These are phyloP conservation scores for Pythium phragmitis DNA, from an alignment of 352 stramenopile genomes.

Conservation along the genomic window DNA sequence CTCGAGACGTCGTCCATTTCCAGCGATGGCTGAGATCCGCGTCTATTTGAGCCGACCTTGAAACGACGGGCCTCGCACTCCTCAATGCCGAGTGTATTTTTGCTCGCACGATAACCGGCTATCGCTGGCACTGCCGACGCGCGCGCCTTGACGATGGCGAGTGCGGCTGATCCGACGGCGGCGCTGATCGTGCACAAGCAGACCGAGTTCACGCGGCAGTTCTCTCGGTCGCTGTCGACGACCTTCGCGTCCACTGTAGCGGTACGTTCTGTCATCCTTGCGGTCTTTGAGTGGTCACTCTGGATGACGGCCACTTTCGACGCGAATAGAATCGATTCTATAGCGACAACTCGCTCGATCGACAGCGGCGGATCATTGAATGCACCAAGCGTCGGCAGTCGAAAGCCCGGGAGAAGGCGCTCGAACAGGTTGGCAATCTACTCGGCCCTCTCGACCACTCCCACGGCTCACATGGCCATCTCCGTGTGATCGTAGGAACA, in stretches of 20 bases:
- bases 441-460: not conserved
- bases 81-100: slow-evolving; percentile 5
- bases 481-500: slow-evolving; percentile 30
- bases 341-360: slow-evolving; percentile 63
- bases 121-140: not conserved
- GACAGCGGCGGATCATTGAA: slow-evolving; percentile 54
- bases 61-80: not conserved
- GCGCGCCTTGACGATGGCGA: not conserved
- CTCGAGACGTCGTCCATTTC: not conserved
- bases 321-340: slow-evolving; percentile 65
- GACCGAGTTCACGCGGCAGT: slow-evolving; percentile 25
- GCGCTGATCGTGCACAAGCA: slow-evolving; percentile 31
- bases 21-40: not conserved
- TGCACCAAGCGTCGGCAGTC: slow-evolving; percentile 56
- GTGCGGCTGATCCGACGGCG: slow-evolving; percentile 16
- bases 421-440: slow-evolving; percentile 43
- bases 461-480: not conserved
- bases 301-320: not conserved
- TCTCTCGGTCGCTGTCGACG: slow-evolving; percentile 18
- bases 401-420: slow-evolving; percentile 43
- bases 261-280: slow-evolving; percentile 12
- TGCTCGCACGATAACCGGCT: not conserved
- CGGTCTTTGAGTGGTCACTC: not conserved
- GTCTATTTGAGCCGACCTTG: not conserved
- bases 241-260: slow-evolving; percentile 25